Evolutionary conservation across 345 rosid genomes (phyloP).

Genomic region (Corymbia maculata): DNA sequence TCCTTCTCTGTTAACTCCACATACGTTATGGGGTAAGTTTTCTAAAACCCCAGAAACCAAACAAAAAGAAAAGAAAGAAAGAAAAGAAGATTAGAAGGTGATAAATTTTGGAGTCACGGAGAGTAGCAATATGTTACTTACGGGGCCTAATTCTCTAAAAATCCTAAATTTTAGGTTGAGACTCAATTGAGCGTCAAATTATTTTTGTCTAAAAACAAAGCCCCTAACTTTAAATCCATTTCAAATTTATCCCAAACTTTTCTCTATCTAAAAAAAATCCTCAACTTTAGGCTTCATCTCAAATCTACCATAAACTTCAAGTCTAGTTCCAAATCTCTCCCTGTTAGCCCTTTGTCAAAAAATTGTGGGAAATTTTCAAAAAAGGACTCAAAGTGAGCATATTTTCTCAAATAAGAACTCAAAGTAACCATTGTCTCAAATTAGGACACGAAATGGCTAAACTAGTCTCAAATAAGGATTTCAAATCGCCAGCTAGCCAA

Average conservation of each 20-base stretch:
- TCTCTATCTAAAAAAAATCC: neutral
- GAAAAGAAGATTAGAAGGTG: neutral
- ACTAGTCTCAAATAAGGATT: too few species aligned
- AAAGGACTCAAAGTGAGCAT: too few species aligned
- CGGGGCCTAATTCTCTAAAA: neutral
- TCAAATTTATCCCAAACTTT: too few species aligned
- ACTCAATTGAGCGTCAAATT: too few species aligned
- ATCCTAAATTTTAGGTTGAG: fast-evolving
- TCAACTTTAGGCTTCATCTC: neutral
- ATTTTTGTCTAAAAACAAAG: too few species aligned
- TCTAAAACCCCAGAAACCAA: neutral
- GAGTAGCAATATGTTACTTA: neutral
- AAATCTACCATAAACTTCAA: neutral
- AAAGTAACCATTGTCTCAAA: too few species aligned
- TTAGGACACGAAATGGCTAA: too few species aligned
- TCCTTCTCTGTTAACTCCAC: neutral
- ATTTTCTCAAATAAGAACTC: too few species aligned
- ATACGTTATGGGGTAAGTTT: neutral
- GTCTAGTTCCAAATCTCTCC: neutral
- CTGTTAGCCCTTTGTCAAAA: neutral
- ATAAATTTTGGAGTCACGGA: too few species aligned
- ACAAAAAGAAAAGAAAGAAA: neutral
- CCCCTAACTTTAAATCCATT: neutral
- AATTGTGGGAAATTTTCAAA: too few species aligned
- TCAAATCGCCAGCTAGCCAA: too few species aligned